Evolutionary conservation across 164 flowering plant genomes (phyloP).

Genomic region (grape (Vitis vinifera)): DNA sequence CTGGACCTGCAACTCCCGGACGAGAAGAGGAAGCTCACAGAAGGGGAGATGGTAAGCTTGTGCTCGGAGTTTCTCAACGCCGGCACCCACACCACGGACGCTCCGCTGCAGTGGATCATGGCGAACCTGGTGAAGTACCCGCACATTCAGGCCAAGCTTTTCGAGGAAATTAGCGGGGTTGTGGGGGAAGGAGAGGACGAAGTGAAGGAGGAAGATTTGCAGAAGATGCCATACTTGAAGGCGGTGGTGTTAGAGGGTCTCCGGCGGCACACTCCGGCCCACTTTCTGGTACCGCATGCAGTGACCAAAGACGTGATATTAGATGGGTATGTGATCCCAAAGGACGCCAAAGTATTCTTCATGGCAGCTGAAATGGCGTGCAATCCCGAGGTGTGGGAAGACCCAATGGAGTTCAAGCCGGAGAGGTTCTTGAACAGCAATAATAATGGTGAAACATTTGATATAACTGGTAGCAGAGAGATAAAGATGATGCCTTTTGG

Average conservation of each 20-base stretch:
- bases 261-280: slow-evolving; percentile 14
- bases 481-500: slow-evolving; percentile 11
- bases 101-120: slow-evolving; percentile 41
- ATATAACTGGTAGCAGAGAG: neutral
- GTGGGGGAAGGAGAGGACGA: slow-evolving; percentile 7
- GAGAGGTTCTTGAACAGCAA: neutral
- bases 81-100: slow-evolving; percentile 46
- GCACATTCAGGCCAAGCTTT: slow-evolving; percentile 16
- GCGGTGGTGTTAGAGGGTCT: slow-evolving; percentile 13
- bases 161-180: slow-evolving; percentile 19
- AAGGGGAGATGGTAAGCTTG: slow-evolving; percentile 27
- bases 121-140: too few relatives aligned
- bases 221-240: neutral
- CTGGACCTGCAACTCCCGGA: slow-evolving; percentile 12
- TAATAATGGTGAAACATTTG: neutral
- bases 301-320: slow-evolving; percentile 4
- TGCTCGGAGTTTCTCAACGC: slow-evolving; percentile 45
- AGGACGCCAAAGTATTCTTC: slow-evolving; percentile 1
- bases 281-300: slow-evolving; percentile 12
- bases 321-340: slow-evolving; percentile 7
- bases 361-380: neutral
- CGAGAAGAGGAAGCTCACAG: slow-evolving; percentile 20
- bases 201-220: too few relatives aligned
- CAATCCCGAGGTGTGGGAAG: neutral
- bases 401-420: slow-evolving; percentile 4